These are phyloP conservation scores for Metschnikowia continentalis DNA, from an alignment of 805 yeast species.

Conservation along the genomic window DNA sequence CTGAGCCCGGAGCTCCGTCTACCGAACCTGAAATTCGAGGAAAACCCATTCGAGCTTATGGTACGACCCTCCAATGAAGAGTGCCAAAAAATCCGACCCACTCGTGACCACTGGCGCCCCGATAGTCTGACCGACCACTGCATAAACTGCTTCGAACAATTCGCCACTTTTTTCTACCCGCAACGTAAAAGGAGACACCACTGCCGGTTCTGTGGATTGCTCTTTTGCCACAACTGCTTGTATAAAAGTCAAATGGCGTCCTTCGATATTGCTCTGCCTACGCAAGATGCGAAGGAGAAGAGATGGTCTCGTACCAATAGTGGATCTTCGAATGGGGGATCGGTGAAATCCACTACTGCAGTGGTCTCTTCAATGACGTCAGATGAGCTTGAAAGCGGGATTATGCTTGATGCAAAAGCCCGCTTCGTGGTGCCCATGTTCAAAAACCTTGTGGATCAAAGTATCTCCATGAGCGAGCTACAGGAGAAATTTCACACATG, in stretches of 20 bases:
- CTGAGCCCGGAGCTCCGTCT: conserved; percentile 12
- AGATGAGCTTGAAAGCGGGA: conserved; percentile 10
- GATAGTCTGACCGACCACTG: conserved; percentile 40
- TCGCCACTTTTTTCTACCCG: conserved; percentile 29
- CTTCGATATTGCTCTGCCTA: conserved; percentile 11
- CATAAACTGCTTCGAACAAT: conserved; percentile 36
- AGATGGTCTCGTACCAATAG: conserved; percentile 7
- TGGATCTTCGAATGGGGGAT: conserved; percentile 9
- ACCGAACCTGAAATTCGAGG: conserved; percentile 7
- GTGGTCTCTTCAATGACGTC: conserved; percentile 1
- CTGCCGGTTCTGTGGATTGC: conserved; percentile 17
- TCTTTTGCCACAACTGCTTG: conserved; percentile 22
- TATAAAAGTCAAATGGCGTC: conserved; percentile 14
- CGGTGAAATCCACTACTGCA: conserved; percentile 1
- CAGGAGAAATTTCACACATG: conserved; percentile 14
- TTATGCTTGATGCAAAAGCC: conserved; percentile 20
- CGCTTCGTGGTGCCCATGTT: conserved; percentile 36
- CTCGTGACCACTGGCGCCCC: conserved; percentile 51
- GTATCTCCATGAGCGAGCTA: conserved; percentile 4
- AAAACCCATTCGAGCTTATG: conserved; percentile 13
- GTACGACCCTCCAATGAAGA: conserved; percentile 2
- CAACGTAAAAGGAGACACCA: conserved; percentile 18
- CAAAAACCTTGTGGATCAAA: conserved; percentile 17
- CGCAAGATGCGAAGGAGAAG: not conserved
- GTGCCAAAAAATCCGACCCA: conserved; percentile 35